Evolutionary conservation across 352 stramenopile genomes (phyloP).

Genomic region (Globisporangium acanthophoron): DNA sequence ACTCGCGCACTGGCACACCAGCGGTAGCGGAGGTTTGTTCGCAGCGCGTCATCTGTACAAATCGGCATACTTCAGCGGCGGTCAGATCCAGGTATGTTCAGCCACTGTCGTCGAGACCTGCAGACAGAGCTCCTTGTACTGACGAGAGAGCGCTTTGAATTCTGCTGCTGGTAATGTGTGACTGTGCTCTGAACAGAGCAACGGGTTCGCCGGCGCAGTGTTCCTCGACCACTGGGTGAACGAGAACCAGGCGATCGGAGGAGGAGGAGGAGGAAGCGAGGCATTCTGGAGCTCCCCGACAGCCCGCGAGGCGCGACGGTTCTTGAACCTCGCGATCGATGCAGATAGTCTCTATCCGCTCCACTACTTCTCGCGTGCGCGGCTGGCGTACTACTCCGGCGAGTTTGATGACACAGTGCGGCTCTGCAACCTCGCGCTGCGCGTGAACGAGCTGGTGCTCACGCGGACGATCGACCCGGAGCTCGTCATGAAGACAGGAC

Average conservation of each 20-base stretch:
- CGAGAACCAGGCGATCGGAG: conserved; percentile 9
- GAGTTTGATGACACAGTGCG: conserved; percentile 31
- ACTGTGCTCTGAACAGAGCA: conserved; percentile 7
- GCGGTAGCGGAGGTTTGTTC: conserved; percentile 18
- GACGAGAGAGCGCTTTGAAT: background rate
- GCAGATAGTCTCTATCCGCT: conserved; percentile 23
- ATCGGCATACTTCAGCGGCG: conserved; percentile 19
- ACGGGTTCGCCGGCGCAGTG: conserved; percentile 32
- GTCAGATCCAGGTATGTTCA: conserved; percentile 10
- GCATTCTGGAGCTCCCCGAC: conserved; percentile 27
- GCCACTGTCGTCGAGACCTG: background rate
- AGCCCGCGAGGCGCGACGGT: conserved; percentile 15
- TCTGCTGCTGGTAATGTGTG: background rate
- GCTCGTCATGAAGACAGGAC: conserved; percentile 21
- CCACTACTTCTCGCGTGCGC: conserved; percentile 35
- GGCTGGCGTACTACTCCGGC: conserved; percentile 25
- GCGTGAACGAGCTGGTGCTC: conserved; percentile 26
- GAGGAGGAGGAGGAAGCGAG: background rate
- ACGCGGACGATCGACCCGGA: conserved; percentile 33
- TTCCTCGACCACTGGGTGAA: conserved; percentile 30
- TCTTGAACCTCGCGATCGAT: conserved; percentile 31
- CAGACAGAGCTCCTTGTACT: background rate
- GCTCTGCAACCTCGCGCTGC: conserved; percentile 15
- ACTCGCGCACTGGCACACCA: conserved; percentile 26
- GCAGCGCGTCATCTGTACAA: conserved; percentile 52